Base-by-base conservation (phyloP, 2,329 filamentous ascomycete genomes). In the Pseudopithomyces chartarum region DNA sequence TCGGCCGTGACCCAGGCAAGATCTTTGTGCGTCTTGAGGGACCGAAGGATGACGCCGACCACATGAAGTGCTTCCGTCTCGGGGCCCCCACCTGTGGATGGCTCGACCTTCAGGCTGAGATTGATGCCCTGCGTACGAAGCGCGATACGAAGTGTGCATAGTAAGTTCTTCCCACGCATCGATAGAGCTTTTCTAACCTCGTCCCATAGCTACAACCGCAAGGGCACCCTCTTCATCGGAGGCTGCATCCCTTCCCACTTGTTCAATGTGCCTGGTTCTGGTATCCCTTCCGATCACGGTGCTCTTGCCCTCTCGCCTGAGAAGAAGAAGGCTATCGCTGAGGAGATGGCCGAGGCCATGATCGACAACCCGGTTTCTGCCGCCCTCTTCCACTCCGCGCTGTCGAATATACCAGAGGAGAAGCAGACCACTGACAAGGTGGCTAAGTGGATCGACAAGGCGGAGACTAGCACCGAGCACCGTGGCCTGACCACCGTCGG, bases 61-160 rank as follows among this genome's bases (percentile, higher is more conserved):
- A 17, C 3, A 39, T 12, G 15, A 54, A 50, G 29, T 12, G 34
- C 36, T 57, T 50, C 38, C 50, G 53, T n/a, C 39, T 52, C 36
- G 39, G n/a, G 3, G 20, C 22, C n/a, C 53, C 54, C 8, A 39
- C 17, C 13, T 17, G 11, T 13, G 54, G 50, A 10, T 56, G 26
- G 38, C 15, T 54, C 6, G 57, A 59, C 20, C 23, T 49, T 26
- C 40, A 26, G 20, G 32, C n/a, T 17, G 54, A 54, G 54, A 20
- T 59, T 23, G 22, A 52, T 17, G 20, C 34, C n/a, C 22, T 56
- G 22, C 38, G 45, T 11, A 23, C 22, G 7, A 17, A 38, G n/a
- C 49, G 50, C 12, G 54, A 54, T 23, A 45, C 43, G 12, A 49
- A 23, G 11, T 23, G 46, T 1, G 8, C 32, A 3, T 26, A 40